Percentiles rank a stretch among this genome's conserved stretches.
Conservation (phyloP, 495 filamentous ascomycete genomes). For the Delitschia confertaspora region DNA sequence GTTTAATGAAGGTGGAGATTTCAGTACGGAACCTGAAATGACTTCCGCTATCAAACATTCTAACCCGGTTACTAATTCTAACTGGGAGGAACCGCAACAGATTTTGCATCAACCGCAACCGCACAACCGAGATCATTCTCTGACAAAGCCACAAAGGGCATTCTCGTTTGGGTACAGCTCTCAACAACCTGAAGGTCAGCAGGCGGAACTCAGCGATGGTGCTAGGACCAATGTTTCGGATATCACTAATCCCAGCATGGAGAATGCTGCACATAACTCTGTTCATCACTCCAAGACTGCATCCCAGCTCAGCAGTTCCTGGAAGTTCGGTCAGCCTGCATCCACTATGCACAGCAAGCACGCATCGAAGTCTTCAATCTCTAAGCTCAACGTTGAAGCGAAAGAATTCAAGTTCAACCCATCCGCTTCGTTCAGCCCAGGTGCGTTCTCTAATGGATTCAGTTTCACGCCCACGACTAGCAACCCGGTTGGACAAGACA, state of each 20-base stretch:
- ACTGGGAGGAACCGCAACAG: conserved; percentile 34
- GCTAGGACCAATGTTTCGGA: conserved; percentile 25
- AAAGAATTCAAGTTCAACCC: conserved; percentile 82
- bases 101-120: conserved; percentile 53
- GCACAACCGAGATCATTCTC: conserved; percentile 44
- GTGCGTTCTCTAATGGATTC: conserved; percentile 43
- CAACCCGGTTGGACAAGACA: conserved; percentile 7
- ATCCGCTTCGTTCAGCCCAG: conserved; percentile 50
- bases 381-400: conserved; percentile 77
- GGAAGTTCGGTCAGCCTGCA: conserved; percentile 33
- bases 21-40: conserved; percentile 36
- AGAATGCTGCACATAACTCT: conserved; percentile 10
- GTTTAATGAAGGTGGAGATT: conserved; percentile 52
- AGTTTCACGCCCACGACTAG: conserved; percentile 43
- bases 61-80: conserved; percentile 31
- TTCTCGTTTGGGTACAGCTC: conserved; percentile 14
- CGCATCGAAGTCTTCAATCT: conserved; percentile 56
- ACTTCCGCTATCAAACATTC: conserved; percentile 14
- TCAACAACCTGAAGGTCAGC: conserved; percentile 17
- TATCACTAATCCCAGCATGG: conserved; percentile 26
- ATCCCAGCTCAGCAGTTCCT: conserved; percentile 41
- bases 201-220: conserved; percentile 18
- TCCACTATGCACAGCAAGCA: conserved; percentile 40
- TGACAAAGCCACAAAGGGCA: conserved; percentile 22
- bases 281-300: conserved; percentile 23